Evolutionary conservation across 2,329 filamentous ascomycete species (phyloP), one percentile per base, ranked within the genome.

Genomic region (Curvularia sp.): DNA sequence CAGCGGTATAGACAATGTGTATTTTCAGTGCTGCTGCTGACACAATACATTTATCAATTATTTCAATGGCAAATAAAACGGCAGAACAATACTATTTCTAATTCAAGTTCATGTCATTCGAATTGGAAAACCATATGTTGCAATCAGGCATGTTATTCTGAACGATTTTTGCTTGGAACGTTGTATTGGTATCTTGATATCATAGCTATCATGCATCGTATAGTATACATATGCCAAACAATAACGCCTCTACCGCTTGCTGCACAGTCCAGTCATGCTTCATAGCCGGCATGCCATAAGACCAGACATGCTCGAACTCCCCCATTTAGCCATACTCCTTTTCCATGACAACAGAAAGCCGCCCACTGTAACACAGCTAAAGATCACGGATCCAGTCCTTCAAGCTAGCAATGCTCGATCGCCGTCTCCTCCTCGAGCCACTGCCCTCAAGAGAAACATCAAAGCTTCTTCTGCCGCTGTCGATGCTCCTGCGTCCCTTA

Each of bases 341-440:
- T 20, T 28, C 10, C 9, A 1, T 31, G n/a, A 20, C 10, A 31
- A 20, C 13, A 18, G n/a, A 30, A 10, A 31, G 24, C 26, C 8
- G 12, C 10, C n/a, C n/a, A 1, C 3, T 1, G 4, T 15, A n/a
- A 30, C 9, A 22, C 10, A 9, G 28, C 26, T 63, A 63, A 22
- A 49, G 56, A 4, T 58, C 55, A 8, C 55, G 53, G 43, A 63
- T 61, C 61, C 61, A 63, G 20, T 63, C 61, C 24, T 63, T 63
- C 35, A 63, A 13, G 18, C 55, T 61, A n/a, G 61, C 50, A 35
- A 63, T 63, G 33, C 57, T 61, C 2, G 58, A 61, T 10, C 61
- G 20, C 18, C 61, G 15, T 22, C 61, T 58, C 28, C 58, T 31
- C 20, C 55, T 55, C 6, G 44, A 43, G 5, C 46, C 49, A 10